phyloP scores from a whole-genome alignment of 805 yeast species.

The Myxozyma melibiosi region DNA sequence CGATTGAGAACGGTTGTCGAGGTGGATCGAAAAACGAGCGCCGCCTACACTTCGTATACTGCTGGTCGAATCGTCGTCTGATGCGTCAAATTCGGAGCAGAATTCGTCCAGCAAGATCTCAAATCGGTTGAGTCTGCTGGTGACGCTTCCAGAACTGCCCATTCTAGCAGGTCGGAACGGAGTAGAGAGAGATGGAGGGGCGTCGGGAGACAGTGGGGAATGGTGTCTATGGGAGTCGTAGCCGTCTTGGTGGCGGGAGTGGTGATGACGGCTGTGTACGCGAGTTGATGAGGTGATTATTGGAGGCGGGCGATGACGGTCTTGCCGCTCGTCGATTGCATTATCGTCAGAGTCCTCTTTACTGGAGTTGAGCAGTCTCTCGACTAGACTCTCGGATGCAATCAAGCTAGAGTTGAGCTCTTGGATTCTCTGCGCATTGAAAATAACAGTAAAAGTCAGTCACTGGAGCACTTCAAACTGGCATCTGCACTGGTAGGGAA shows the following conservation, averaged over 20 bases:
- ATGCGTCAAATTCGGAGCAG: constrained; percentile 29
- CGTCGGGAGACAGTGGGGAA: neutral
- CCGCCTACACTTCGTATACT: constrained; percentile 3
- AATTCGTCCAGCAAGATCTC: constrained; percentile 32
- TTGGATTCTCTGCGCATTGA: constrained; percentile 25
- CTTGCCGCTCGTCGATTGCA: neutral
- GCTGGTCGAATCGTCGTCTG: constrained; percentile 16
- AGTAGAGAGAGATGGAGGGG: neutral
- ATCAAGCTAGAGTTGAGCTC: constrained; percentile 29
- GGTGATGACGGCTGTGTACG: neutral
- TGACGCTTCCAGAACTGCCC: constrained; percentile 15
- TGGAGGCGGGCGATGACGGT: constrained; percentile 7
- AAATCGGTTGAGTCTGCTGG: constrained; percentile 26
- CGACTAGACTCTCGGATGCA: constrained; percentile 31
- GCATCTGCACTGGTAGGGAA: too few species aligned
- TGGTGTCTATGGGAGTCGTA: neutral
- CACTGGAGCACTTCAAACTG: neutral
- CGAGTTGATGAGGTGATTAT: neutral
- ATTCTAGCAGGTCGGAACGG: neutral
- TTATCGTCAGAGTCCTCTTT: neutral
- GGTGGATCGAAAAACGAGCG: constrained; percentile 14
- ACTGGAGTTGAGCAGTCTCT: constrained; percentile 15
- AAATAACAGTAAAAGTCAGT: neutral
- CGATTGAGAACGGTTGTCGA: neutral
- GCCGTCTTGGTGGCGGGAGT: neutral